Evolutionary conservation across 805 yeast genomes (phyloP), one percentile per base, ranked within the genome.

Genomic region (Kodamaea nitidulidarum): DNA sequence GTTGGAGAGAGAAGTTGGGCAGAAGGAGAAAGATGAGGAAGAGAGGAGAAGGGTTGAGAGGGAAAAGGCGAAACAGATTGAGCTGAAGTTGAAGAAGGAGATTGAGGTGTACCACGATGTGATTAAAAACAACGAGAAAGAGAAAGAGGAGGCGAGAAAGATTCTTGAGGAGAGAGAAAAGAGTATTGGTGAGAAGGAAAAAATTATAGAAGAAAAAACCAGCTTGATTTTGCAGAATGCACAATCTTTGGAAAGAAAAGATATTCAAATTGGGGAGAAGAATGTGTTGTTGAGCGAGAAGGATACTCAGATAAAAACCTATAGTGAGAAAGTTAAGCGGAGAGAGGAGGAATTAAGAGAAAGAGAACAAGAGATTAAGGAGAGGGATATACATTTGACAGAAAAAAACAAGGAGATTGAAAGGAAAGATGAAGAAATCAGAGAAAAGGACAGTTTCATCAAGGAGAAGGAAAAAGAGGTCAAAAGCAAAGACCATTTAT

Each of bases 251-350:
- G 31, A 30, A 8, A 17, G 15, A 21, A 30, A 16, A 12, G 21
- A 30, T 17, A n/a, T n/a, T 30, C 21, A 7, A n/a, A 30, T 30
- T 30, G 32, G 32, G 12, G 32, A 30, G 21, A 34, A 33, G 30
- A 36, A 35, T n/a, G 35, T 28, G 18, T 31, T 40, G 7, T 36
- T 52, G 24, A 29, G 43, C 9, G 34, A 40, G 17, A 54, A 50
- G 12, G 16, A 42, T 5, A 35, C 25, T 5, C 30, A 44, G 15
- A 42, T 45, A 44, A 42, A 47, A 39, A 31, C 38, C 6, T 46
- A 45, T 17, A 42, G 43, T 27, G 42, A 47, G 36, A 58, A 61
- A 16, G 31, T n/a, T 14, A 27, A 27, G 16, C 16, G 14, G 14
- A 12, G 6, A 10, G 16, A 14, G 6, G 31, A 27, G 12, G 12